Evolutionary conservation across 2,329 filamentous ascomycete species (phyloP).

Genomic region (Alternaria triticimaculans): DNA sequence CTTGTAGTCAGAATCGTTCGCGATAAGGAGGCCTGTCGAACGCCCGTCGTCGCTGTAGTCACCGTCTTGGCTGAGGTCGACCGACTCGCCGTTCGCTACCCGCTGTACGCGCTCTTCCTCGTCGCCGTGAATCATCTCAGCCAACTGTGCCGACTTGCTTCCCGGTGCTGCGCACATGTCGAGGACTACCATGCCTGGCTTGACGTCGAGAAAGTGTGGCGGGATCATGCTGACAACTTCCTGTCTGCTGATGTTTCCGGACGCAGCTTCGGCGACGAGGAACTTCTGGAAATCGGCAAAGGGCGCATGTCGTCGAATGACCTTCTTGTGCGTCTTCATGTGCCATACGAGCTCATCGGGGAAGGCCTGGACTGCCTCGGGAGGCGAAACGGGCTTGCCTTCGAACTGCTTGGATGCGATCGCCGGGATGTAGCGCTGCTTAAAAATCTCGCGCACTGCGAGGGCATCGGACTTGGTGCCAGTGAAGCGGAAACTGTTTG

Average conservation of each 20-base stretch:
- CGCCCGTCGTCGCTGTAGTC: slow-evolving; percentile 78
- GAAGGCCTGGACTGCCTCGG: slow-evolving; percentile 86
- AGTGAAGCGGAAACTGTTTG: slow-evolving; percentile 97
- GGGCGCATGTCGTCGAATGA: slow-evolving; percentile 89
- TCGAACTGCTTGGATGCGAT: slow-evolving; percentile 86
- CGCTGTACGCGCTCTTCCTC: slow-evolving; percentile 86
- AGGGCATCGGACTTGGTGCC: slow-evolving; percentile 96
- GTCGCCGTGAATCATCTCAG: slow-evolving; percentile 91
- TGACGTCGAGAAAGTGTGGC: slow-evolving; percentile 87
- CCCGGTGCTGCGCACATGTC: slow-evolving; percentile 97
- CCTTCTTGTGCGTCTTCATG: slow-evolving; percentile 97
- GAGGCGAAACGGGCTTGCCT: slow-evolving; percentile 80
- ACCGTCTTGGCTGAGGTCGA: slow-evolving; percentile 60
- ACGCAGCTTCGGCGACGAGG: slow-evolving; percentile 93
- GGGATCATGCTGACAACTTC: slow-evolving; percentile 99
- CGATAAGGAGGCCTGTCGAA: slow-evolving; percentile 88
- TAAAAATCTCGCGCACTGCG: slow-evolving; percentile 85
- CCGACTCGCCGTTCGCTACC: slow-evolving; percentile 68
- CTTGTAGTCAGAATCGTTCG: slow-evolving; percentile 97
- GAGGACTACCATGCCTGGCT: slow-evolving; percentile 88
- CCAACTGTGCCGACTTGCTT: slow-evolving; percentile 93
- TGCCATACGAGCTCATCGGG: slow-evolving; percentile 94
- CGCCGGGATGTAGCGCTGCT: slow-evolving; percentile 87
- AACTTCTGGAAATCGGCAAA: slow-evolving; percentile 98
- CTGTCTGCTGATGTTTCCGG: slow-evolving; percentile 96